Percentiles rank a stretch among this genome's conserved stretches.
phyloP scores from a whole-genome alignment of 2,329 filamentous ascomycete genomes.

The Stemphylium vesicarium region DNA sequence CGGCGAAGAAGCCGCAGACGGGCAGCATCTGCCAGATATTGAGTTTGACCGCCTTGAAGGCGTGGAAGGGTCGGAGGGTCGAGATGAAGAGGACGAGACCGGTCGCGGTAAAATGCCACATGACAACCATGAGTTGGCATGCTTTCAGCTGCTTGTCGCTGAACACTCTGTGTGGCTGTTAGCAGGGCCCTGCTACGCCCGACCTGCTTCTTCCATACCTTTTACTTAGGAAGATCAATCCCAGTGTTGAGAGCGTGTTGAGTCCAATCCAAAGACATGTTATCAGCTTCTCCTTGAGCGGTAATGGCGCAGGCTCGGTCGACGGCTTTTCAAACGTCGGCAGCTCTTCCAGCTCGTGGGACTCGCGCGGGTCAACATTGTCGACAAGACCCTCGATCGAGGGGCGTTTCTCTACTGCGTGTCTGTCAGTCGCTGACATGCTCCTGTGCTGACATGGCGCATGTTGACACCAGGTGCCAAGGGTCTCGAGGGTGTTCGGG shows the following conservation, averaged over 20 bases:
- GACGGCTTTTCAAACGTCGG: slow-evolving; percentile 42
- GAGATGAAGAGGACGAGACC: slow-evolving; percentile 53
- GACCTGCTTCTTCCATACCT: slow-evolving; percentile 38
- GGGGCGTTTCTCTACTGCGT: slow-evolving; percentile 45
- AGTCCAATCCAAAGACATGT: slow-evolving; percentile 51
- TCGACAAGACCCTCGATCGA: slow-evolving; percentile 49
- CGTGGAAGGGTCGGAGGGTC: slow-evolving; percentile 51
- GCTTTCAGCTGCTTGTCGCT: slow-evolving; percentile 52
- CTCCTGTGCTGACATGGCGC: not conserved
- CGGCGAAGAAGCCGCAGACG: slow-evolving; percentile 56
- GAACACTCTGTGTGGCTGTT: slow-evolving; percentile 49
- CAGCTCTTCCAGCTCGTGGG: slow-evolving; percentile 43
- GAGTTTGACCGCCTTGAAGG: slow-evolving; percentile 54
- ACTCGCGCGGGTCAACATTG: slow-evolving; percentile 46
- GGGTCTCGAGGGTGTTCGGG: not conserved
- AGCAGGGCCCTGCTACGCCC: slow-evolving; percentile 13
- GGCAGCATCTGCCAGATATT: slow-evolving; percentile 55
- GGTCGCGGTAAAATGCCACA: slow-evolving; percentile 57
- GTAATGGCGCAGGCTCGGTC: slow-evolving; percentile 30
- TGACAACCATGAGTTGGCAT: slow-evolving; percentile 56
- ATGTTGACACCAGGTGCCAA: slow-evolving; percentile 3
- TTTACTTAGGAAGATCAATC: slow-evolving; percentile 55
- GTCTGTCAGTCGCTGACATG: slow-evolving; percentile 27
- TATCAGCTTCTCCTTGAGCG: slow-evolving; percentile 47
- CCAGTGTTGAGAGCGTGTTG: slow-evolving; percentile 54